Conservation (phyloP, 2,329 filamentous ascomycete species). For the Dactylonectria estremocensis region DNA sequence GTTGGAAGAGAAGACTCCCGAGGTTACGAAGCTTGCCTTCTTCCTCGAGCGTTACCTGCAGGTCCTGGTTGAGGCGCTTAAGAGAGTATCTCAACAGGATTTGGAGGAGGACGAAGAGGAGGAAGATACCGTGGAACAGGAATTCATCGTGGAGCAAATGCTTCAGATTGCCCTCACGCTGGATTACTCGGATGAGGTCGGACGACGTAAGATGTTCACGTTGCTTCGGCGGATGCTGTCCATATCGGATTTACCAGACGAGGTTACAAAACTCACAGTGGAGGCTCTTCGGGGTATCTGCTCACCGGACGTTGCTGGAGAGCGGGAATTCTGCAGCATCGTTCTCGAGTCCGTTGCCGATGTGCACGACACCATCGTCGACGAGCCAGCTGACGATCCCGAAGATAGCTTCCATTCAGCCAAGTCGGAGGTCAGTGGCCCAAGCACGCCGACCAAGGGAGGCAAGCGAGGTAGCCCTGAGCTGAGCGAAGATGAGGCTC, state of each 20-base stretch:
- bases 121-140: slow-evolving; percentile 89
- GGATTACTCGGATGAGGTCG: slow-evolving; percentile 98
- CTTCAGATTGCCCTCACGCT: slow-evolving; percentile 92
- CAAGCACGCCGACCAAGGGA: slow-evolving; percentile 68
- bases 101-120: slow-evolving; percentile 77
- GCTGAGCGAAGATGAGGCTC: slow-evolving; percentile 75
- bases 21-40: slow-evolving; percentile 92
- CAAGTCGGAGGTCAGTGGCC: slow-evolving; percentile 84
- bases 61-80: slow-evolving; percentile 76
- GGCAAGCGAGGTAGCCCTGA: slow-evolving; percentile 60
- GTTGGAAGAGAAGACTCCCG: slow-evolving; percentile 93
- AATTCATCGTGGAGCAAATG: slow-evolving; percentile 96
- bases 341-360: slow-evolving; percentile 96
- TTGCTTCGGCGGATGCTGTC: slow-evolving; percentile 89
- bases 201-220: slow-evolving; percentile 94
- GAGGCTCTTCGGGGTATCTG: slow-evolving; percentile 88
- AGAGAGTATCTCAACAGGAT: slow-evolving; percentile 69
- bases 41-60: slow-evolving; percentile 86
- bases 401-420: slow-evolving; percentile 93
- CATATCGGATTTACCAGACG: slow-evolving; percentile 89
- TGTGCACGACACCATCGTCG: slow-evolving; percentile 93
- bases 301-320: slow-evolving; percentile 79
- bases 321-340: slow-evolving; percentile 86
- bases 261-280: slow-evolving; percentile 89
- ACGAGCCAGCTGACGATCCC: slow-evolving; percentile 72